These are phyloP conservation scores for Geranium brycei DNA, from an alignment of 345 rosid species.

Conservation along the genomic window DNA sequence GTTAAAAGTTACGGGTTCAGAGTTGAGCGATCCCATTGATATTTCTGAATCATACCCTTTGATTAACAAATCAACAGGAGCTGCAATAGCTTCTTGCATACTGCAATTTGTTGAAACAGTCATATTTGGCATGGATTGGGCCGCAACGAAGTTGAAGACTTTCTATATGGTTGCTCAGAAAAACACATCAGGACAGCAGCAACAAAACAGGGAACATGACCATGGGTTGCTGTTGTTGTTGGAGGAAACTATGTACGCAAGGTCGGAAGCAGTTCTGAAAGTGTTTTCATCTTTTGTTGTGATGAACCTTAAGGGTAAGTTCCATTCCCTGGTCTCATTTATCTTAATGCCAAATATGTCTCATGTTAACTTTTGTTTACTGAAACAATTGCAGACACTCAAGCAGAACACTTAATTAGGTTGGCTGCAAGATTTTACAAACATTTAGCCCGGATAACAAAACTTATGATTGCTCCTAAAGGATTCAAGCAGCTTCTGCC, in stretches of 20 bases:
- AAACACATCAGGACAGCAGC: conserved; percentile 16
- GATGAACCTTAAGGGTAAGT: conserved; percentile 60
- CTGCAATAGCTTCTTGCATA: conserved; percentile 34
- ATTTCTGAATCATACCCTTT: conserved; percentile 35
- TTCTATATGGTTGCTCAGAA: conserved; percentile 28
- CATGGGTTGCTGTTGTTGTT: conserved; percentile 16
- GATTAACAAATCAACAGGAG: conserved; percentile 39
- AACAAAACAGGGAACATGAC: conserved; percentile 22
- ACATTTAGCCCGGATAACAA: conserved; percentile 65
- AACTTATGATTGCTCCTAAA: conserved; percentile 55
- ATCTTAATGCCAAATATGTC: neutral
- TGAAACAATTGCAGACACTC: conserved; percentile 37
- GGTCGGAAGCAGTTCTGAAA: conserved; percentile 46
- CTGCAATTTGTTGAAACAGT: conserved; percentile 42
- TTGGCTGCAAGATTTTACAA: conserved; percentile 50
- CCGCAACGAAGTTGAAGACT: conserved; percentile 41
- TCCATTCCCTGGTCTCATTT: neutral
- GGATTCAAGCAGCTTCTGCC: conserved; percentile 70
- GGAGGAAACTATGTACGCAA: conserved; percentile 45
- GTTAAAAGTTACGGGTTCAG: conserved; percentile 26
- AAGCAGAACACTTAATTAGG: conserved; percentile 57
- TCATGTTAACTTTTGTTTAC: conserved; percentile 7
- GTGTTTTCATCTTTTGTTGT: conserved; percentile 56
- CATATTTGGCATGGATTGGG: conserved; percentile 55
- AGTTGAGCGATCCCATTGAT: conserved; percentile 13